A percentile compares a stretch with the other conserved stretches of the same genome.
Evolutionary conservation across 495 filamentous ascomycete species (phyloP).

Genomic region (Trichoderma gamsii): DNA sequence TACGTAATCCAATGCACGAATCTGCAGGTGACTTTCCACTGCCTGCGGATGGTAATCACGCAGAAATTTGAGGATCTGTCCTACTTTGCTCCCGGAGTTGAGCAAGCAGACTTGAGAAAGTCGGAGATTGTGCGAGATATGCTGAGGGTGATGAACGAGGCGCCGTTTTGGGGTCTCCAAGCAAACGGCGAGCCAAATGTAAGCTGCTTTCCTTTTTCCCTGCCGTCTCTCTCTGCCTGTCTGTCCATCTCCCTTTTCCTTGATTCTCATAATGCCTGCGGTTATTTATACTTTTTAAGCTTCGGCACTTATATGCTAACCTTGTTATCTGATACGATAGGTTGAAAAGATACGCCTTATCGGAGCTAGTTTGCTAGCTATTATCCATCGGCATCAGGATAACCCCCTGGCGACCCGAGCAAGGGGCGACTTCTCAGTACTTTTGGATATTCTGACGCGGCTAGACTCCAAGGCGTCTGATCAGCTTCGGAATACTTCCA

Average conservation of each 20-base stretch:
- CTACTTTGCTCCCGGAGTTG: conserved; percentile 5
- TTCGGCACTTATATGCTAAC: conserved; percentile 22
- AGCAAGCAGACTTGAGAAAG: conserved; percentile 12
- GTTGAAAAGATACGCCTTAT: conserved; percentile 31
- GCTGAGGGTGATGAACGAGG: conserved; percentile 15
- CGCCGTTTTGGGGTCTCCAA: conserved; percentile 14
- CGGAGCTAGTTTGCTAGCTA: conserved; percentile 27
- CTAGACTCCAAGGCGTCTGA: conserved; percentile 8
- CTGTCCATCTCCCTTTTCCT: not conserved
- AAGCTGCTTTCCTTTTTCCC: not conserved
- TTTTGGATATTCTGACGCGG: conserved; percentile 7
- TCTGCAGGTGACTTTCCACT: conserved; percentile 27
- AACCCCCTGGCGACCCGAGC: not conserved
- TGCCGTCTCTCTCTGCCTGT: too few relatives aligned
- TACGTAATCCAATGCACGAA: conserved; percentile 27
- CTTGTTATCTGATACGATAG: conserved; percentile 16
- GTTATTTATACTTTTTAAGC: not conserved
- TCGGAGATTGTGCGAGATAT: conserved; percentile 15
- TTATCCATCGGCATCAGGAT: conserved; percentile 25
- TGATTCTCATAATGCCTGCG: not conserved
- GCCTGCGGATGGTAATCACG: conserved; percentile 26
- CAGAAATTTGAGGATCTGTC: conserved; percentile 27
- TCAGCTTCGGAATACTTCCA: not conserved
- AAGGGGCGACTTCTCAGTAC: conserved; percentile 1
- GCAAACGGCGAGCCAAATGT: conserved; percentile 13